A percentile compares a stretch with the other conserved stretches of the same genome.
Conservation (phyloP, 257 asterid genomes). For the Solanum pinnatisectum region DNA sequence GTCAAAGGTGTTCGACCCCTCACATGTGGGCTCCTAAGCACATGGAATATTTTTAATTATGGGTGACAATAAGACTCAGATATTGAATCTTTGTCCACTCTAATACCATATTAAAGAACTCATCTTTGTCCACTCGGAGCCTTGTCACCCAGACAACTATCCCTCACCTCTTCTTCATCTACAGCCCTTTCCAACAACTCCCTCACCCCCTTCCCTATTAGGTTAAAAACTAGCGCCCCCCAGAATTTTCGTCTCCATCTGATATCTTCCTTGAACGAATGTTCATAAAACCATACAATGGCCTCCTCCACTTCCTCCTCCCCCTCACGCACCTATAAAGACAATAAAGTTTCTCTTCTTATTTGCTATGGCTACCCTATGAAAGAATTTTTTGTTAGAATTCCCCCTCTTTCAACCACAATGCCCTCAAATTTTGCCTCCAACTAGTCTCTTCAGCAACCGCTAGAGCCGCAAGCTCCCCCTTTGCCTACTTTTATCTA, state of each 20-base stretch:
- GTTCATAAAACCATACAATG: not conserved
- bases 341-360: not conserved
- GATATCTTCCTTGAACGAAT: not conserved
- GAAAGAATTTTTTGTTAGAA: not conserved
- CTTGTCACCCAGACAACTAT: not conserved
- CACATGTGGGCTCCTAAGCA: not conserved
- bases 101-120: not conserved
- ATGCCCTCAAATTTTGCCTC: not conserved
- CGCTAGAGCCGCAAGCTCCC: not conserved
- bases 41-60: not conserved
- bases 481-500: not conserved
- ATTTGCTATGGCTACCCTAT: not conserved
- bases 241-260: not conserved
- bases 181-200: not conserved
- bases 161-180: not conserved
- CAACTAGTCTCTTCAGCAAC: not conserved
- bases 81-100: not conserved
- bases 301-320: not conserved
- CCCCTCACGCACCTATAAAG: not conserved
- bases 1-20: not conserved
- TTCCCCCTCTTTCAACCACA: not conserved
- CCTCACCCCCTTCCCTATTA: not conserved
- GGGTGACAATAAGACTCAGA: not conserved
- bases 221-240: not conserved
- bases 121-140: not conserved